A percentile compares a stretch with the other conserved stretches of the same genome.
Conservation (phyloP, 345 rosid genomes). For the Noccaea bulbosa region DNA sequence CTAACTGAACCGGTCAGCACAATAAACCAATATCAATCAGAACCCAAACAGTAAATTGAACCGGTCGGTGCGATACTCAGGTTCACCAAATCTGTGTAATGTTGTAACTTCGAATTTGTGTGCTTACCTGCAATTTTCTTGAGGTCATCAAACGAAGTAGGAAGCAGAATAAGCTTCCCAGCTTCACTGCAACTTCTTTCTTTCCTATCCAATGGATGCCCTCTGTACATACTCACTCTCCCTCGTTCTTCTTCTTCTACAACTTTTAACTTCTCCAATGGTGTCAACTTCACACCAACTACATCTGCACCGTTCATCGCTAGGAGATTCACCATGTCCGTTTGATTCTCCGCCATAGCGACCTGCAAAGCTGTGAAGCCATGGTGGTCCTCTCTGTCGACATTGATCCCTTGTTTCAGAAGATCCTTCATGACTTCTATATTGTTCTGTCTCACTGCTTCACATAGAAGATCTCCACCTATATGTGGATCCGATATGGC, state of each 20-base stretch:
- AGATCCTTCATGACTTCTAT: slow-evolving; percentile 60
- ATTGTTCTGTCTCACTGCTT: slow-evolving; percentile 72
- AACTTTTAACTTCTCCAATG: slow-evolving; percentile 42
- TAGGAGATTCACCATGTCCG: slow-evolving; percentile 67
- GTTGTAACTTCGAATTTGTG: neutral
- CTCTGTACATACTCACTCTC: slow-evolving; percentile 76
- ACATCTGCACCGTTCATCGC: slow-evolving; percentile 75
- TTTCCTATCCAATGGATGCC: slow-evolving; percentile 70
- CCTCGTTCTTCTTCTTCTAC: slow-evolving; percentile 37
- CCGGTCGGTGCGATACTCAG: slow-evolving; percentile 9
- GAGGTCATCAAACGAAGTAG: slow-evolving; percentile 73
- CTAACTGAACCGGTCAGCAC: slow-evolving; percentile 2
- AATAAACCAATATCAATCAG: slow-evolving; percentile 3
- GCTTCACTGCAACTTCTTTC: slow-evolving; percentile 46
- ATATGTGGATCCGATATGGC: slow-evolving; percentile 61
- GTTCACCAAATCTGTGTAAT: neutral
- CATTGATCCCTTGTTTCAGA: slow-evolving; percentile 57
- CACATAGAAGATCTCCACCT: slow-evolving; percentile 79
- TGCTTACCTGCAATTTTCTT: slow-evolving; percentile 72
- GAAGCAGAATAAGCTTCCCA: slow-evolving; percentile 70
- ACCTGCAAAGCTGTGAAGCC: slow-evolving; percentile 69
- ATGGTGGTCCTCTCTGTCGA: slow-evolving; percentile 60
- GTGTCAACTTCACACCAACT: slow-evolving; percentile 28
- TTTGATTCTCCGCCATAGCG: slow-evolving; percentile 58
- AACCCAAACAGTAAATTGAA: neutral